Percentiles rank a stretch among this genome's conserved stretches.
Conservation (phyloP, 371 early-diverging fungal genomes). For the Mortierella sp. region DNA sequence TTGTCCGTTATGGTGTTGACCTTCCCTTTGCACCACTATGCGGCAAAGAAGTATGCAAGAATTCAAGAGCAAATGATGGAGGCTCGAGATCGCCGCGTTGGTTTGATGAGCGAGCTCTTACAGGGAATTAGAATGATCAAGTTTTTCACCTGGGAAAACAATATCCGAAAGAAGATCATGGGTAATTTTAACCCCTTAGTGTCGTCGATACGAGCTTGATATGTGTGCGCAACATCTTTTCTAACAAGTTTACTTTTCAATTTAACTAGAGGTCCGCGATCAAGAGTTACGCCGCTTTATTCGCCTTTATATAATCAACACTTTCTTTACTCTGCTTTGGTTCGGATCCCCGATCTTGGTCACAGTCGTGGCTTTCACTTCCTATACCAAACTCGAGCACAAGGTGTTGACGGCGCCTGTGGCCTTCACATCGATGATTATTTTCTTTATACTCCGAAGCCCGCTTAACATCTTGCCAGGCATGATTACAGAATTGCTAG, state of each 20-base stretch:
- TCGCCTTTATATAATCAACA: conserved; percentile 46
- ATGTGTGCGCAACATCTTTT: neutral
- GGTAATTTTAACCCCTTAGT: conserved; percentile 11
- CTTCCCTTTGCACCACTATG: conserved; percentile 66
- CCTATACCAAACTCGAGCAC: conserved; percentile 68
- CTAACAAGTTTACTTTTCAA: neutral
- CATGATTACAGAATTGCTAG: conserved; percentile 61
- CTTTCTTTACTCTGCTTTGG: conserved; percentile 55
- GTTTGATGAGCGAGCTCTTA: conserved; percentile 68
- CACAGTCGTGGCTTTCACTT: conserved; percentile 65
- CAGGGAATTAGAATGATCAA: conserved; percentile 79
- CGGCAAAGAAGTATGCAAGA: conserved; percentile 64
- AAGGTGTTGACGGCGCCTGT: conserved; percentile 66
- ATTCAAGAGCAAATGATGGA: conserved; percentile 67
- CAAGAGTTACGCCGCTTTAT: conserved; percentile 49
- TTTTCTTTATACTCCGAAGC: conserved; percentile 66
- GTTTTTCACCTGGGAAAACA: conserved; percentile 75
- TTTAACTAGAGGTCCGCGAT: conserved; percentile 37
- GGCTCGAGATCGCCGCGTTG: conserved; percentile 66
- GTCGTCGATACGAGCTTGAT: no score
- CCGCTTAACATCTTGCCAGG: conserved; percentile 69
- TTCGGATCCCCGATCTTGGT: conserved; percentile 66
- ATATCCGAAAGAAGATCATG: conserved; percentile 65
- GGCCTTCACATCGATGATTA: conserved; percentile 70
- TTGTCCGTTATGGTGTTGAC: conserved; percentile 60